Evolutionary conservation across 2,329 filamentous ascomycete species (phyloP).

Genomic region (Fusarium odoratissimum): DNA sequence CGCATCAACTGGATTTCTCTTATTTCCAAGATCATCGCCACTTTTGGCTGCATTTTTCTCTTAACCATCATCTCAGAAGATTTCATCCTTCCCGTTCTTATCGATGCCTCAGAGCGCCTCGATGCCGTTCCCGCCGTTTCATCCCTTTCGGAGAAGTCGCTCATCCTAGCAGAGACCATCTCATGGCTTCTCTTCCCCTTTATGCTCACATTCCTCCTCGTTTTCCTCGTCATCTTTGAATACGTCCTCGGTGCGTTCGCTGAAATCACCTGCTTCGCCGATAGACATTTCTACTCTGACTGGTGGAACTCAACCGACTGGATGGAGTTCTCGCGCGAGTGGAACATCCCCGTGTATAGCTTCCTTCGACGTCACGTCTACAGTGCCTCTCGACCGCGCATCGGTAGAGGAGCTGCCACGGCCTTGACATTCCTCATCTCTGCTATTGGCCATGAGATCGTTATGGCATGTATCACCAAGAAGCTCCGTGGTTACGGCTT

Average conservation of each 20-base stretch:
- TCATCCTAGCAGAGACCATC: slow-evolving; percentile 90
- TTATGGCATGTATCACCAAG: slow-evolving; percentile 98
- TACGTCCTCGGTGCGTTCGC: slow-evolving; percentile 95
- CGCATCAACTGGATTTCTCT: slow-evolving; percentile 84
- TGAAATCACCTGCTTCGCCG: slow-evolving; percentile 92
- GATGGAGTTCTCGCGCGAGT: slow-evolving; percentile 96
- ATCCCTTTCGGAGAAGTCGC: slow-evolving; percentile 71
- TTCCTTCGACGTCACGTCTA: slow-evolving; percentile 97
- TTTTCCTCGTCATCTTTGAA: slow-evolving; percentile 98
- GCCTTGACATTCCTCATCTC: slow-evolving; percentile 92
- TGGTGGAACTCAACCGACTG: slow-evolving; percentile 86
- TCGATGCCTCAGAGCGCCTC: slow-evolving; percentile 72
- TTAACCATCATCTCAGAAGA: slow-evolving; percentile 92
- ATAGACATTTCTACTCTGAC: slow-evolving; percentile 90
- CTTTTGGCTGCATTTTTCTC: slow-evolving; percentile 96
- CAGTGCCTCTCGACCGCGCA: slow-evolving; percentile 79
- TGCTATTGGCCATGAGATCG: slow-evolving; percentile 89
- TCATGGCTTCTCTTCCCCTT: slow-evolving; percentile 95
- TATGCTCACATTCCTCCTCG: slow-evolving; percentile 93
- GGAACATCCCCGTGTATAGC: slow-evolving; percentile 97
- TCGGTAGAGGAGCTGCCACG: slow-evolving; percentile 82
- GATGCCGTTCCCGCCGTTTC: slow-evolving; percentile 53
- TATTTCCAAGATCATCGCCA: slow-evolving; percentile 85
- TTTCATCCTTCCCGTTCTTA: slow-evolving; percentile 91
- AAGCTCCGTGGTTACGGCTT: slow-evolving; percentile 96